phyloP scores from a whole-genome alignment of 352 stramenopile genomes.

The Pythium periplocum region DNA sequence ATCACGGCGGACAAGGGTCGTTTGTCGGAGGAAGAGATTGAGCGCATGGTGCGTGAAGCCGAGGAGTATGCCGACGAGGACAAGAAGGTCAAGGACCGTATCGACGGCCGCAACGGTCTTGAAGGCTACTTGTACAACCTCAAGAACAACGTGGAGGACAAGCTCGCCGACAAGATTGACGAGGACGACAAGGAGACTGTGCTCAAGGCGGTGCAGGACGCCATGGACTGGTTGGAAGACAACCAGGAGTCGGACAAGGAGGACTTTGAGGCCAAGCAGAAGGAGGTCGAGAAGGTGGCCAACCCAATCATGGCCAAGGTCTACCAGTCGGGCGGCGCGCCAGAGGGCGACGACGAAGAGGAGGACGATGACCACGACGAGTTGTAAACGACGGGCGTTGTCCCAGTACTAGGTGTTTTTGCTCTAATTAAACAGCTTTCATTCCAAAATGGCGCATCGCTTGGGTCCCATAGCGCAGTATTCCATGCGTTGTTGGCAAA shows the following conservation, averaged over 20 bases:
- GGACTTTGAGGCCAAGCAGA: conserved; percentile 97
- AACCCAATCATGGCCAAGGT: conserved; percentile 99
- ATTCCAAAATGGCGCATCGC: no score
- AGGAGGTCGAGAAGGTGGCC: conserved; percentile 97
- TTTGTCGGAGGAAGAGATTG: conserved; percentile 98
- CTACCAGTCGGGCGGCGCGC: conserved; percentile 85
- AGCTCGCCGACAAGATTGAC: conserved; percentile 95
- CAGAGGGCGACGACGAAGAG: conserved; percentile 67
- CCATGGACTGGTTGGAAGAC: conserved; percentile 99
- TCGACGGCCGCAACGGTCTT: conserved; percentile 95
- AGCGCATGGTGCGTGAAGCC: conserved; percentile 98
- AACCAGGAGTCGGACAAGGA: conserved; percentile 98
- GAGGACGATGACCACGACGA: conserved; percentile 94
- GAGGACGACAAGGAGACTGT: conserved; percentile 91
- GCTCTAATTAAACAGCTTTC: no score
- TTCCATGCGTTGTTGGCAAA: no score
- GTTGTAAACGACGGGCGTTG: conserved; percentile 71
- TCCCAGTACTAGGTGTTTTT: no score
- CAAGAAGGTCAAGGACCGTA: conserved; percentile 95
- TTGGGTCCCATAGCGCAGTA: no score
- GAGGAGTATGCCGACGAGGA: conserved; percentile 99
- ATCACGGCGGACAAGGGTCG: conserved; percentile 99
- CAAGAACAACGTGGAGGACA: conserved; percentile 93
- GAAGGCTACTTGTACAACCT: conserved; percentile 97
- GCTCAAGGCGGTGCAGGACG: conserved; percentile 93